Conservation (phyloP, 208 protist species). For the Leishmania guyanensis region DNA sequence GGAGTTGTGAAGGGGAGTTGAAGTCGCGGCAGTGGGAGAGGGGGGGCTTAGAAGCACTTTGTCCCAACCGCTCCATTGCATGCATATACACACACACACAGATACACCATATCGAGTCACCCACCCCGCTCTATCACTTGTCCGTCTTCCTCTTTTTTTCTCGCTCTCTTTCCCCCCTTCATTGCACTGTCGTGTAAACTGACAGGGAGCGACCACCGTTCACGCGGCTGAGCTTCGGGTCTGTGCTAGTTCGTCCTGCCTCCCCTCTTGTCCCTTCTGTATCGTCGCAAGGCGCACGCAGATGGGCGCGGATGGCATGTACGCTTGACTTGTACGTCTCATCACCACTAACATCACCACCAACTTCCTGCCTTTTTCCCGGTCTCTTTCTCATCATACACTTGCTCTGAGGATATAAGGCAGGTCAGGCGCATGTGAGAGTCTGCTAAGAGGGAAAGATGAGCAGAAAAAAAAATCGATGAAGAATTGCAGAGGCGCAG, state of each 20-base stretch:
- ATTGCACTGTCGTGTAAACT: background rate
- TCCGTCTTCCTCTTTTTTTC: background rate
- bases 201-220: background rate
- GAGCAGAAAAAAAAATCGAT: too few relatives aligned
- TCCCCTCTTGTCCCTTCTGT: background rate
- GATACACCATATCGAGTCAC: background rate
- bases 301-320: background rate
- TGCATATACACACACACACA: background rate
- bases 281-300: background rate
- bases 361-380: background rate
- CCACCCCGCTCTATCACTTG: background rate
- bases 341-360: background rate
- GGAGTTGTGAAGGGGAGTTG: background rate
- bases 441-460: background rate
- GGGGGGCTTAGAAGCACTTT: background rate
- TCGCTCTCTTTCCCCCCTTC: background rate
- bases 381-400: background rate
- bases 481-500: background rate
- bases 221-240: background rate
- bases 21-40: background rate
- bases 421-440: background rate
- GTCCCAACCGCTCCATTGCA: background rate
- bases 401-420: background rate
- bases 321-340: background rate
- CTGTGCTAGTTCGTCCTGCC: background rate